phyloP scores from a whole-genome alignment of 768 basidiomycete species.

The Lactifluus hygrophoroides region DNA sequence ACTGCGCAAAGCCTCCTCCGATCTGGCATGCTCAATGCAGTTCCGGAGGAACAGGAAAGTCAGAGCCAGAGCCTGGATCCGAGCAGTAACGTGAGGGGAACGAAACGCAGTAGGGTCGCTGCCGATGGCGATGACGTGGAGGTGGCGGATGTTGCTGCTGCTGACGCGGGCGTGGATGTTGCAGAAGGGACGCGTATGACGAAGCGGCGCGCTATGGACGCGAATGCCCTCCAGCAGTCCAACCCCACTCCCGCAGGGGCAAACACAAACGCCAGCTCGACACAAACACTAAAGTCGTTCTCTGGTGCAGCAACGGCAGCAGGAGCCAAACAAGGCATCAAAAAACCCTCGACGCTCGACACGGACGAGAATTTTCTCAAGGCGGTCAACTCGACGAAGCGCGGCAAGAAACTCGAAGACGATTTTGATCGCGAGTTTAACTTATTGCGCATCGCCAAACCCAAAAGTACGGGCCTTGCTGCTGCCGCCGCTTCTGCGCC shows the following conservation, averaged over 20 bases:
- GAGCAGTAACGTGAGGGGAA: background rate
- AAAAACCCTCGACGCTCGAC: slow-evolving; percentile 29
- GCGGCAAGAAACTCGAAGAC: slow-evolving; percentile 57
- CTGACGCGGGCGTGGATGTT: background rate
- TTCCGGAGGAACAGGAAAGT: slow-evolving; percentile 14
- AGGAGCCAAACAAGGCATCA: background rate
- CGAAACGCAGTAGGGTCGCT: slow-evolving; percentile 3
- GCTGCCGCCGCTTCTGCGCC: background rate
- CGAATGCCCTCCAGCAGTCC: background rate
- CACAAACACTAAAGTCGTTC: background rate
- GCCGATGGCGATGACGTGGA: background rate
- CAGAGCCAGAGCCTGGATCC: background rate
- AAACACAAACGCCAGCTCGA: background rate
- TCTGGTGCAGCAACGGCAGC: background rate
- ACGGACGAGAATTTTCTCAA: slow-evolving; percentile 56
- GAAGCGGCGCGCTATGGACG: slow-evolving; percentile 11
- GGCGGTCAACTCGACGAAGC: slow-evolving; percentile 60
- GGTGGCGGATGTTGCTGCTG: background rate
- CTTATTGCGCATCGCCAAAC: slow-evolving; percentile 56
- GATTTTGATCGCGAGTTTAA: slow-evolving; percentile 71
- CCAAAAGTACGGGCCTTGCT: slow-evolving; percentile 27
- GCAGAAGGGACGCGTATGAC: background rate
- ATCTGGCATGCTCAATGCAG: background rate
- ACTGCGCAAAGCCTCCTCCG: background rate
- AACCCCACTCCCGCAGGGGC: background rate